Percentiles rank a stretch among this genome's conserved stretches.
Conservation (phyloP, 306 rosid species). For the Pyrus pyrifolia region DNA sequence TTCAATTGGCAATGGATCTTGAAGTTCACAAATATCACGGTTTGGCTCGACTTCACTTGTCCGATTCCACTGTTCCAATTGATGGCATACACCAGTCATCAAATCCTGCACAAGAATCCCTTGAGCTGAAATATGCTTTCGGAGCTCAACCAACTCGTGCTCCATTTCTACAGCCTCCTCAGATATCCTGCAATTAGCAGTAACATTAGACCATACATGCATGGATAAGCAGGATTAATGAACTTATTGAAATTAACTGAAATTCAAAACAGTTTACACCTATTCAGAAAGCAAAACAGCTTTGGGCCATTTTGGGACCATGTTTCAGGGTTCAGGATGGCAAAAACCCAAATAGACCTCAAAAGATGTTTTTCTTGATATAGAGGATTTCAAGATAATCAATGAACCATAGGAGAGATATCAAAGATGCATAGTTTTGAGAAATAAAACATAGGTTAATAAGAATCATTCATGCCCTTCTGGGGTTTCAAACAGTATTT, state of each 20-base stretch:
- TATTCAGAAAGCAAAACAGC: background rate
- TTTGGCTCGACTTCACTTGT: conserved; percentile 35
- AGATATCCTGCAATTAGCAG: conserved; percentile 59
- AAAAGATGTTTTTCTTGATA: background rate
- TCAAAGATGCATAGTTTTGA: background rate
- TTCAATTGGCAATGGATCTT: conserved; percentile 47
- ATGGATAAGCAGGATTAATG: background rate
- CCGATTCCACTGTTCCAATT: conserved; percentile 73
- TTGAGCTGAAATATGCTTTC: conserved; percentile 79
- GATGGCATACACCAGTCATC: conserved; percentile 87
- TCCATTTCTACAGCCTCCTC: conserved; percentile 95
- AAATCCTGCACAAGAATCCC: conserved; percentile 91
- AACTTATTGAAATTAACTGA: background rate
- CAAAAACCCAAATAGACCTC: background rate
- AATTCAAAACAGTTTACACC: background rate
- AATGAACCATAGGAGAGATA: background rate
- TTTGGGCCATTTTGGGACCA: background rate
- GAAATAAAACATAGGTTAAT: background rate
- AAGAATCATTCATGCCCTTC: background rate
- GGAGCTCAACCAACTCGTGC: conserved; percentile 84
- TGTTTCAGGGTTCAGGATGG: background rate
- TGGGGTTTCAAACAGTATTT: background rate
- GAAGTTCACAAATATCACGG: conserved; percentile 37
- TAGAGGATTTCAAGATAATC: background rate
- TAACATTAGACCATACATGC: conserved; percentile 10